phyloP scores from a whole-genome alignment of 345 rosid genomes.

The Pistacia atlantica region DNA sequence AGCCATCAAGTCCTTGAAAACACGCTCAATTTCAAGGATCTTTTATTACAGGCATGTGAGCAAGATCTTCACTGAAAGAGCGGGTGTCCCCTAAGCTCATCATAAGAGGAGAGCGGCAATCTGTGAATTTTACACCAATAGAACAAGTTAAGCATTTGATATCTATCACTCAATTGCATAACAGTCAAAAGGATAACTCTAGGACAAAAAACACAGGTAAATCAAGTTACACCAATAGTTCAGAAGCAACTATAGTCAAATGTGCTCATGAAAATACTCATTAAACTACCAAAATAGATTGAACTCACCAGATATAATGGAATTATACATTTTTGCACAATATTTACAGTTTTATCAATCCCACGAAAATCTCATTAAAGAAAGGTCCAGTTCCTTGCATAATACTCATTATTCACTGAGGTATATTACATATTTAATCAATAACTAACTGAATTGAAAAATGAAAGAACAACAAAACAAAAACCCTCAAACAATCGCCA shows the following conservation, averaged over 20 bases:
- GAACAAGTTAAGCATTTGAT: conserved; percentile 10
- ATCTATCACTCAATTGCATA: not conserved
- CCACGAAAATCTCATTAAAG: too few relatives aligned
- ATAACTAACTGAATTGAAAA: not conserved
- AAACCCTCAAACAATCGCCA: not conserved
- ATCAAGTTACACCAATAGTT: not conserved
- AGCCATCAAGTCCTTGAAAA: conserved; percentile 88
- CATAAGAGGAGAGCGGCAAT: conserved; percentile 37
- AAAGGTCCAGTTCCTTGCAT: too few relatives aligned
- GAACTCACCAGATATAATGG: not conserved
- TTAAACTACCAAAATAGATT: not conserved
- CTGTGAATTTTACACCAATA: conserved; percentile 34
- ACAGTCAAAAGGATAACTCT: not conserved
- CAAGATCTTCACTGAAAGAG: conserved; percentile 58
- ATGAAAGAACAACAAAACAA: not conserved
- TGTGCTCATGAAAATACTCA: not conserved
- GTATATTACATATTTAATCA: too few relatives aligned
- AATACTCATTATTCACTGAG: too few relatives aligned
- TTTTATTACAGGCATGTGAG: conserved; percentile 66
- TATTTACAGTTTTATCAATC: not conserved
- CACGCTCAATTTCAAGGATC: conserved; percentile 53
- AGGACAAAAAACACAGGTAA: not conserved
- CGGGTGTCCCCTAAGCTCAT: conserved; percentile 52
- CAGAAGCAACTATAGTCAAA: not conserved
- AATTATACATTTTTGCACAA: not conserved